These are phyloP conservation scores for Ogataea zsoltii DNA, from an alignment of 805 yeast species.

Conservation along the genomic window DNA sequence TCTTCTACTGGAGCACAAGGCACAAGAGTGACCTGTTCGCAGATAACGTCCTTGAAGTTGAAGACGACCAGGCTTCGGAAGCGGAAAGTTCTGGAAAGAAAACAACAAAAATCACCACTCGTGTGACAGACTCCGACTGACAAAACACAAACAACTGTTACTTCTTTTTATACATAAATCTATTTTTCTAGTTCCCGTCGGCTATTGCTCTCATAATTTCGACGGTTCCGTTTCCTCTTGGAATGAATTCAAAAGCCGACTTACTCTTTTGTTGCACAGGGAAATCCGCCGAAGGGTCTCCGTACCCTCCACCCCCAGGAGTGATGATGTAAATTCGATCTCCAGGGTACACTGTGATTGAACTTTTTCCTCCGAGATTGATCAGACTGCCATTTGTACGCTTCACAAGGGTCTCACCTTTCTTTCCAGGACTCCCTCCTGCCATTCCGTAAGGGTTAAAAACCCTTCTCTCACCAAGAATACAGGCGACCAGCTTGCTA, in stretches of 20 bases:
- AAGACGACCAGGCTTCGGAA: no score
- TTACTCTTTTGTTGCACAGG: background rate
- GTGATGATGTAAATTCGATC: conserved; percentile 30
- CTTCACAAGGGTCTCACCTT: conserved; percentile 36
- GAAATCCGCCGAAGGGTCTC: conserved; percentile 20
- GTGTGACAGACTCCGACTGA: no score
- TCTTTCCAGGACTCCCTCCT: conserved; percentile 44
- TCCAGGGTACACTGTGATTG: conserved; percentile 27
- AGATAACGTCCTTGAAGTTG: no score
- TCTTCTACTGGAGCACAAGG: conserved; percentile 5
- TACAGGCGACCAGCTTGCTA: conserved; percentile 19
- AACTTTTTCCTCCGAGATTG: conserved; percentile 30
- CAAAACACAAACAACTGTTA: no score
- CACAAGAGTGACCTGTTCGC: background rate
- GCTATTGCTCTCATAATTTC: conserved; percentile 13
- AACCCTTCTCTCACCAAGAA: conserved; percentile 44
- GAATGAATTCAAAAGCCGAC: conserved; percentile 7
- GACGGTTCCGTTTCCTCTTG: conserved; percentile 18
- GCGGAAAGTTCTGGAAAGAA: no score
- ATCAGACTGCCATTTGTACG: conserved; percentile 18
- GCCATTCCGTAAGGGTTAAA: conserved; percentile 46
- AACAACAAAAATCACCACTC: no score
- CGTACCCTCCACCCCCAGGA: conserved; percentile 38
- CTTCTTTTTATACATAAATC: background rate
- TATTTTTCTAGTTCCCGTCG: conserved; percentile 11